A percentile compares a stretch with the other conserved stretches of the same genome.
Evolutionary conservation across 2,329 filamentous ascomycete species (phyloP).

Genomic region (Hymenoscyphus albidus): DNA sequence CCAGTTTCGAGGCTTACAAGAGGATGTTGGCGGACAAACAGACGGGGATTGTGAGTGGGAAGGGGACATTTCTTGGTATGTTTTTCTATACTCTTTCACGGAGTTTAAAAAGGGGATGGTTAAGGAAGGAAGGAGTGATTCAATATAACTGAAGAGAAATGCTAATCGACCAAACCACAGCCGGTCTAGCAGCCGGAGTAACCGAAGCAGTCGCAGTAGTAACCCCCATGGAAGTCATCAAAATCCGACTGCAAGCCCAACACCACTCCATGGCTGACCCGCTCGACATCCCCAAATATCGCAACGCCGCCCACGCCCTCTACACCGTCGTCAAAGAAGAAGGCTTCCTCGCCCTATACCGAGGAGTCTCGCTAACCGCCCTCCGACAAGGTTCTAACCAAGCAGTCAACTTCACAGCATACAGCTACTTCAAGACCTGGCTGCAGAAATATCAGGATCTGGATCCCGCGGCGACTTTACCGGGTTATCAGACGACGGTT

Average conservation of each 20-base stretch:
- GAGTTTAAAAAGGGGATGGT: conserved; percentile 1
- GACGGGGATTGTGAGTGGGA: conserved; percentile 64
- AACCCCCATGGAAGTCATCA: conserved; percentile 98
- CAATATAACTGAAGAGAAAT: too few relatives aligned
- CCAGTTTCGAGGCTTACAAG: conserved; percentile 96
- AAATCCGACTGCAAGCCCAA: conserved; percentile 96
- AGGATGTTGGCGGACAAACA: conserved; percentile 67
- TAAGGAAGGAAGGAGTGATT: neutral
- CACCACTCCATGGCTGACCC: conserved; percentile 98
- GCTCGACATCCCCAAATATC: conserved; percentile 93
- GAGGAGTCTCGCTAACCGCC: conserved; percentile 89
- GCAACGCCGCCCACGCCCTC: conserved; percentile 77
- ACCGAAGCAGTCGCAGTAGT: conserved; percentile 96
- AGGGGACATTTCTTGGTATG: conserved; percentile 67
- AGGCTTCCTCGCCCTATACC: conserved; percentile 81
- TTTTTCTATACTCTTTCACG: conserved; percentile 14
- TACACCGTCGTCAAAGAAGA: conserved; percentile 94
- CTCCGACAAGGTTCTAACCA: conserved; percentile 92
- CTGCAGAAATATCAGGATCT: conserved; percentile 64
- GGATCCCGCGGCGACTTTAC: conserved; percentile 55
- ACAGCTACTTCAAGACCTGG: conserved; percentile 83
- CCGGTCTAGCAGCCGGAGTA: conserved; percentile 86
- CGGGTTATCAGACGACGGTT: conserved; percentile 83
- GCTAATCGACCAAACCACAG: conserved; percentile 39
- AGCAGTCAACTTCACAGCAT: conserved; percentile 97